A percentile compares a stretch with the other conserved stretches of the same genome.
Evolutionary conservation across 345 rosid species (phyloP).

Genomic region (Microthlaspi erraticum): DNA sequence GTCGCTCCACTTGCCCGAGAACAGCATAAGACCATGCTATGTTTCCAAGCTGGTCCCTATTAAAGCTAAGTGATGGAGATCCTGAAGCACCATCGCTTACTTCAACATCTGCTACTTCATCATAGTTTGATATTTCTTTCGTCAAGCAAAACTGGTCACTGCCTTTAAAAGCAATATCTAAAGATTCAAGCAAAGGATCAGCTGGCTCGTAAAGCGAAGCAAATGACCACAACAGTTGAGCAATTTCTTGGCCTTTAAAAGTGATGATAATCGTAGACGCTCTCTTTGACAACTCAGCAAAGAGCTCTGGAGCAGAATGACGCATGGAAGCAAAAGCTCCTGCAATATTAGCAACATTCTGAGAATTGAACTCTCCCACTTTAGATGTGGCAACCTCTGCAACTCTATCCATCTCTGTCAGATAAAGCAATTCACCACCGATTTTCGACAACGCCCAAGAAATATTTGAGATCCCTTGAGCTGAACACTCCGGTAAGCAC

Average conservation of each 20-base stretch:
- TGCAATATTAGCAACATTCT: constrained; percentile 89
- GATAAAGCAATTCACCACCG: constrained; percentile 83
- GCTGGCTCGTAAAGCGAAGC: constrained; percentile 83
- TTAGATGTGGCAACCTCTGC: constrained; percentile 84
- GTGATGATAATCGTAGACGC: constrained; percentile 57
- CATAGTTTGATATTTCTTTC: constrained; percentile 30
- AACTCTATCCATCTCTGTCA: constrained; percentile 96
- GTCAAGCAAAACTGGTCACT: constrained; percentile 54
- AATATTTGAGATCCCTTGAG: constrained; percentile 92
- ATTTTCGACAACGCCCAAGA: constrained; percentile 92
- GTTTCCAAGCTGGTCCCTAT: constrained; percentile 87
- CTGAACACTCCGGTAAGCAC: constrained; percentile 84
- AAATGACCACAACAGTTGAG: constrained; percentile 92
- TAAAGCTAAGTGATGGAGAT: constrained; percentile 61
- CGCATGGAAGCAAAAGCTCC: constrained; percentile 93
- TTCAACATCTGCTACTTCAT: constrained; percentile 40
- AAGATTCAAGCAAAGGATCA: constrained; percentile 65
- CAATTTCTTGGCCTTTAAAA: constrained; percentile 83
- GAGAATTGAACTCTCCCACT: constrained; percentile 77
- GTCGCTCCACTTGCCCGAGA: constrained; percentile 67
- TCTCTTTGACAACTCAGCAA: constrained; percentile 66
- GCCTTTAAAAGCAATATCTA: constrained; percentile 62
- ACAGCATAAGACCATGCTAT: constrained; percentile 98
- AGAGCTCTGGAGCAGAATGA: constrained; percentile 80
- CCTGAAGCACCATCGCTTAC: constrained; percentile 38